phyloP scores from a whole-genome alignment of 1,284 basidiomycete genomes.

The Microbotryum violaceum region DNA sequence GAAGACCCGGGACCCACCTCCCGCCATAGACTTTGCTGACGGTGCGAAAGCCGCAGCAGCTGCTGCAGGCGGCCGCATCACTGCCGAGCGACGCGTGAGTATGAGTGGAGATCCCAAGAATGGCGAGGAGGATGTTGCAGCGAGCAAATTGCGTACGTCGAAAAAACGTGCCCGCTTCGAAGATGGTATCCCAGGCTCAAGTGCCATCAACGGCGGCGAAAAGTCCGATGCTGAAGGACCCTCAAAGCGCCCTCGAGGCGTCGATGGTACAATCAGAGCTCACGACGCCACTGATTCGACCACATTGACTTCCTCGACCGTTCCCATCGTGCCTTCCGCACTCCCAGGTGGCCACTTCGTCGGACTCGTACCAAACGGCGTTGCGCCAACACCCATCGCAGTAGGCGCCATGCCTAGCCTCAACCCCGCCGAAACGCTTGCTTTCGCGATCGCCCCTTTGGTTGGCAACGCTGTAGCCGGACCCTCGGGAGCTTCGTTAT shows the following conservation, averaged over 20 bases:
- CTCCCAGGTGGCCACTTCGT: neutral
- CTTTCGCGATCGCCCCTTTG: too few relatives aligned
- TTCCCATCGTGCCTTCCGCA: too few relatives aligned
- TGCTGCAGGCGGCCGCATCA: constrained; percentile 26
- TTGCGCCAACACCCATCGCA: too few relatives aligned
- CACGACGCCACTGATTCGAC: constrained; percentile 11
- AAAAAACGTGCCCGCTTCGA: too few relatives aligned
- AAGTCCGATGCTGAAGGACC: constrained; percentile 10
- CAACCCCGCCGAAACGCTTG: too few relatives aligned
- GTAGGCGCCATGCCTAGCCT: too few relatives aligned
- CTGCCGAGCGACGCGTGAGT: constrained; percentile 52
- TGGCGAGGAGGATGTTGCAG: constrained; percentile 36
- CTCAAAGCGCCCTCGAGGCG: constrained; percentile 17
- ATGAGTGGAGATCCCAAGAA: constrained; percentile 36
- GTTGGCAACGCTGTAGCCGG: neutral
- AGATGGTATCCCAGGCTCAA: neutral
- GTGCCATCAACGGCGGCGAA: constrained; percentile 8
- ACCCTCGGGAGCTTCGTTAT: constrained; percentile 4
- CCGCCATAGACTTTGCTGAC: too few relatives aligned
- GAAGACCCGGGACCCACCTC: constrained; percentile 37
- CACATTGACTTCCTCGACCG: too few relatives aligned
- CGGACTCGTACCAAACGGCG: neutral
- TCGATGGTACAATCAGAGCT: constrained; percentile 1
- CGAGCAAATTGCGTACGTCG: too few relatives aligned
- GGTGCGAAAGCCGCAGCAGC: constrained; percentile 4